Evolutionary conservation across 495 filamentous ascomycete genomes (phyloP).

Genomic region (Aspergillus saccharolyticus): DNA sequence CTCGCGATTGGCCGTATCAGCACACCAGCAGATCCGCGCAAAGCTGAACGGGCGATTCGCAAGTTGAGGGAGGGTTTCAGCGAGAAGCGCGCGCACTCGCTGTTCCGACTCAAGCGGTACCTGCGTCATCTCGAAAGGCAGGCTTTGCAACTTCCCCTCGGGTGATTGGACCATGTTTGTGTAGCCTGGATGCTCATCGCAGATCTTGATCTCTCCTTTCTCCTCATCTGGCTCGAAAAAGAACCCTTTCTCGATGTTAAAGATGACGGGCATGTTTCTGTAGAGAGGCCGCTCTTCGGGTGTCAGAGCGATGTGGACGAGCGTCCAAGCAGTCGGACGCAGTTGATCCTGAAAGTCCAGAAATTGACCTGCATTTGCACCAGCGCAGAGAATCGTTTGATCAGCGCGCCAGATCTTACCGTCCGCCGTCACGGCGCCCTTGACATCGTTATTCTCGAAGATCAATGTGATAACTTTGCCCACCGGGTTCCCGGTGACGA

Average conservation of each 20-base stretch:
- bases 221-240: slow-evolving; percentile 53
- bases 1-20: slow-evolving; percentile 46
- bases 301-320: slow-evolving; percentile 47
- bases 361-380: slow-evolving; percentile 41
- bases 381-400: slow-evolving; percentile 43
- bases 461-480: slow-evolving; percentile 34
- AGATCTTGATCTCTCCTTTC: slow-evolving; percentile 49
- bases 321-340: slow-evolving; percentile 49
- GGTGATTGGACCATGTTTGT: slow-evolving; percentile 36
- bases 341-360: slow-evolving; percentile 52
- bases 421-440: slow-evolving; percentile 36
- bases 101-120: slow-evolving; percentile 43
- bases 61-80: slow-evolving; percentile 48
- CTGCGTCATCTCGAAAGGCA: slow-evolving; percentile 45
- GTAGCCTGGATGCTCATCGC: slow-evolving; percentile 54
- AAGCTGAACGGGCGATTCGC: slow-evolving; percentile 42
- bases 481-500: slow-evolving; percentile 32
- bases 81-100: slow-evolving; percentile 39
- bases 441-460: slow-evolving; percentile 29
- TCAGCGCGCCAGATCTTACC: slow-evolving; percentile 31
- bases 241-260: slow-evolving; percentile 48
- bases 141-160: slow-evolving; percentile 24
- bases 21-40: slow-evolving; percentile 51
- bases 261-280: slow-evolving; percentile 45
- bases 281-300: slow-evolving; percentile 37